phyloP scores from a whole-genome alignment of 139 green algal genomes.

The Astrephomene gubernaculifera region DNA sequence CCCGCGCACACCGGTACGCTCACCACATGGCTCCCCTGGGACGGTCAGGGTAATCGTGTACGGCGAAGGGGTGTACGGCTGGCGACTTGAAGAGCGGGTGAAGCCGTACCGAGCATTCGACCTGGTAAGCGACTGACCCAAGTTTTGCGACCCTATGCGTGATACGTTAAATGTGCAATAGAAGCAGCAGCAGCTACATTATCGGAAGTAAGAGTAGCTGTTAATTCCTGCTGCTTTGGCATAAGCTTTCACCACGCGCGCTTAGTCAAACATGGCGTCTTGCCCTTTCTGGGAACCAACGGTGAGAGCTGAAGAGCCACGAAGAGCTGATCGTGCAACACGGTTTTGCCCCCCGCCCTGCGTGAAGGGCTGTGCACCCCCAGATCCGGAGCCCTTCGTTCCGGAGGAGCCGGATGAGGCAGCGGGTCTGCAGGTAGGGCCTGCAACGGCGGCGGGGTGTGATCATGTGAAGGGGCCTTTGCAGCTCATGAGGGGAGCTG shows the following conservation, averaged over 20 bases:
- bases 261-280: too few relatives aligned
- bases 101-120: constrained; percentile 41
- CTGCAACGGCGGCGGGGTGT: background rate
- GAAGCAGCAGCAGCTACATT: too few relatives aligned
- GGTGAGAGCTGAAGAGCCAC: too few relatives aligned
- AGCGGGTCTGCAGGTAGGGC: constrained; percentile 18
- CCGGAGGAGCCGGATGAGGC: constrained; percentile 30
- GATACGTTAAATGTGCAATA: too few relatives aligned
- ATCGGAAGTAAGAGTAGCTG: too few relatives aligned
- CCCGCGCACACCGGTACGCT: too few relatives aligned
- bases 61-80: constrained; percentile 34
- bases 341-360: background rate
- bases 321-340: too few relatives aligned
- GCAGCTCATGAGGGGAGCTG: background rate
- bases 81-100: constrained; percentile 30
- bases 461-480: background rate
- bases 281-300: too few relatives aligned
- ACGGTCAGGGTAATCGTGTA: constrained; percentile 43
- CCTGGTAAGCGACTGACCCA: constrained; percentile 23
- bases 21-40: too few relatives aligned
- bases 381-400: constrained; percentile 34
- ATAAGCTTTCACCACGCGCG: too few relatives aligned
- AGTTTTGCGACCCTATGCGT: too few relatives aligned
- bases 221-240: too few relatives aligned
- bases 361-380: constrained; percentile 2